Evolutionary conservation across 805 yeast species (phyloP), one percentile per base, ranked within the genome.

Genomic region (Candida nanaspora): DNA sequence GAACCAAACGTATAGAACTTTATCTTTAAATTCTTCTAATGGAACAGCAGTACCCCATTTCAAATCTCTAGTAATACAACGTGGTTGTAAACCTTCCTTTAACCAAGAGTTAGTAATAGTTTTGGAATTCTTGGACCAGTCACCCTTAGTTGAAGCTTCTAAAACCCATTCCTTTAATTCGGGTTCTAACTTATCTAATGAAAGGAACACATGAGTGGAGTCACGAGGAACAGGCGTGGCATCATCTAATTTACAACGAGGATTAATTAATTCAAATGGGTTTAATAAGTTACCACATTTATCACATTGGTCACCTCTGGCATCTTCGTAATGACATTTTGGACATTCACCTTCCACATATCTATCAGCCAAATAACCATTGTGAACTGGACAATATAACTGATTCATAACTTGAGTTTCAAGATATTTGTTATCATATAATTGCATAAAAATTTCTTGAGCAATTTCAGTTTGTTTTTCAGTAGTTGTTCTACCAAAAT

Each of bases 31-130:
- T 39, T 80, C 86, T 52, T 85, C 82, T 50, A 86, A 68, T 38
- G 99, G 99, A 22, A 93, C 98, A 8, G 98, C 96, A 7, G 96
- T 88, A 62, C 99, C 99, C 99, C 99, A 93, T 37, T 80, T 80
- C 59, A 93, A 75, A 61, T 93, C 99, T 69, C 99, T 82, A 15
- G 98, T 93, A 61, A 93, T 93, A 68, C 97, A 86, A 63, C 98
- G 81, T 46, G 98, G 93, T 48, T 77, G 78, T 43, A 93, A 74
- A 34, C 98, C 98, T 61, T 87, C 95, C 56, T 80, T 86, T 55
- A 89, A 72, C 99, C 99, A 93, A 14, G 89, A 81, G 46, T 84
- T 74, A 29, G 98, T 89, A 57, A 93, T 93, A 29, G 85, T 82
- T 54, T 74, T 82, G 6, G 95, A 81, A 64, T 93, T 93, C 62